Evolutionary conservation across 352 stramenopile species (phyloP), one percentile per base, ranked within the genome.

Genomic region (Globisporangium okanoganense): DNA sequence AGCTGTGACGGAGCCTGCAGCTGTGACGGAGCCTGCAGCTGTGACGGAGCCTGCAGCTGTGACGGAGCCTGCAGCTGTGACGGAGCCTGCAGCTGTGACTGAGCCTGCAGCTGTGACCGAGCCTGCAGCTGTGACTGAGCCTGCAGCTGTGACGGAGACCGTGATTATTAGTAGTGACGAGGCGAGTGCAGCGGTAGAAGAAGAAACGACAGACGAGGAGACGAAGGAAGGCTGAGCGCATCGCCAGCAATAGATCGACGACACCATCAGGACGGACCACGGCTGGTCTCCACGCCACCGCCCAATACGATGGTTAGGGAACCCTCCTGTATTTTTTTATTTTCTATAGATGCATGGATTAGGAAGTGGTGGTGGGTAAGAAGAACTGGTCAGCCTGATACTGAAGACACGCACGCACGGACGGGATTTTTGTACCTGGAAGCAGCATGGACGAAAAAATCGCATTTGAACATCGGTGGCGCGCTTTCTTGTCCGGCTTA

Each of bases 1-100:
- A n/a, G n/a, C n/a, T n/a, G 66, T 66, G 27, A 71, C 69, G 16
- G 18, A 25, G 18, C 66, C 65, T 36, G 61, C 58, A 49, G 64
- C 69, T 33, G 51, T 72, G 18, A 64, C 49, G 24, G 62, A 51
- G 29, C 49, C 25, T 1, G 49, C 29, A 47, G 56, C 43, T 40
- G 49, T 41, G 36, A 36, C 18, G n/a, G n/a, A n/a, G n/a, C n/a
- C n/a, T n/a, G n/a, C n/a, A n/a, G 40, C 45, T 29, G 59, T 20
- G 5, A 41, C 35, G 22, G 64, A 60, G 48, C 18, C 31, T 22
- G 38, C 33, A 43, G 27, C 10, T 41, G 57, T 41, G 36, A 36
- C 18, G n/a, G n/a, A n/a, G n/a, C n/a, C n/a, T n/a, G n/a, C n/a
- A n/a, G 40, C 47, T 25, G 60, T 24, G 3, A 36, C 36, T n/a